Conservation (phyloP, 768 basidiomycete genomes). For the Pisolithus microcarpus region DNA sequence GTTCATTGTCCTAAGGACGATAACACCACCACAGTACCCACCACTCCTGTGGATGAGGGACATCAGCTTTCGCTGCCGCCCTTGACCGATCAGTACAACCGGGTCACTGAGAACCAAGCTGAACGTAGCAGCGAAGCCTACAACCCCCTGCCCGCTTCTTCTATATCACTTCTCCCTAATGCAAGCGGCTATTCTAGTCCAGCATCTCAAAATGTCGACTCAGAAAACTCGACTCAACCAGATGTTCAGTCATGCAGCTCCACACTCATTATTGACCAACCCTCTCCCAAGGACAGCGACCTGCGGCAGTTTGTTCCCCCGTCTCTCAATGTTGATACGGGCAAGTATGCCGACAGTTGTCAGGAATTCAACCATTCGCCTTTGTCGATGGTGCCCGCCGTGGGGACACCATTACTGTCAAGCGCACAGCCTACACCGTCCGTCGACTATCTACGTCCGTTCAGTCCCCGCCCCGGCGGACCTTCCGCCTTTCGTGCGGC, state of each 20-base stretch:
- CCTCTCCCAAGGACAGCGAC: conserved; percentile 15
- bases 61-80: neutral
- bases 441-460: conserved; percentile 15
- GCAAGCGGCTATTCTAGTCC: conserved; percentile 26
- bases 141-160: conserved; percentile 20
- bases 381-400: conserved; percentile 23
- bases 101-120: conserved; percentile 15
- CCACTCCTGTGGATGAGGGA: neutral
- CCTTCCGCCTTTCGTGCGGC: conserved; percentile 14
- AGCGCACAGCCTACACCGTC: conserved; percentile 9
- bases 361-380: conserved; percentile 23
- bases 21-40: neutral
- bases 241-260: conserved; percentile 23
- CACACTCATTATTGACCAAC: conserved; percentile 24
- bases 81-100: conserved; percentile 3
- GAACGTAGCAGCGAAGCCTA: conserved; percentile 13
- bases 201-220: conserved; percentile 17
- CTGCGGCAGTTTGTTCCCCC: conserved; percentile 6
- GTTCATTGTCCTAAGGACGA: conserved; percentile 18
- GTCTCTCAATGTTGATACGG: conserved; percentile 6
- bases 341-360: conserved; percentile 7
- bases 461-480: conserved; percentile 24
- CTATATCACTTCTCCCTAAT: conserved; percentile 25
- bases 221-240: conserved; percentile 5
- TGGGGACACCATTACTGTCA: conserved; percentile 24